Evolutionary conservation across 345 rosid genomes (phyloP), one percentile per base, ranked within the genome.

Genomic region (Isatis tinctoria): DNA sequence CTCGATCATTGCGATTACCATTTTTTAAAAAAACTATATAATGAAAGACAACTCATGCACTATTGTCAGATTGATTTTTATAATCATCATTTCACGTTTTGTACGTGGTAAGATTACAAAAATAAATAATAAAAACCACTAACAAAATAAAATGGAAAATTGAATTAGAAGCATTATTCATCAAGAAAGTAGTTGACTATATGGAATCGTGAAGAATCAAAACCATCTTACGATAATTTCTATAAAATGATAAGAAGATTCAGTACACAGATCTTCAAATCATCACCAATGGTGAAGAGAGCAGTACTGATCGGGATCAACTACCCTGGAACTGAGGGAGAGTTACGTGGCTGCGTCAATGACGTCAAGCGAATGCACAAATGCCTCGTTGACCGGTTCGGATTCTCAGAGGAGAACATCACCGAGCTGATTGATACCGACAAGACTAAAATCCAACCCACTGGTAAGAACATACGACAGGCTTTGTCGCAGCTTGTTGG

Each of bases 281-380:
- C 60, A 54, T 54, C 60, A 54, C 12, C 70, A 22, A 84, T 86
- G 93, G 78, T 79, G 60, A 89, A 84, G 82, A 87, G 77, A 52
- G 96, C 97, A 0, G 74, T 87, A 26, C 27, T 89, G 87, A 91
- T 89, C 14, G 97, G 97, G n/a, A 72, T 82, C 82, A 89, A 89
- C 68, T 91, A 91, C 54, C 84, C 86, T 10, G 90, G 86, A n/a
- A 89, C 95, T 11, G 85, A 89, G 62, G 93, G 91, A 10, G 96
- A 86, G 70, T 80, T 91, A 5, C 83, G 79, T 18, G 97, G 97
- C 0, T 91, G 97, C 83, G 72, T 91, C 61, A 91, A 91, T 83
- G 97, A 91, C 59, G 97, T 89, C 24, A 76, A 4, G 64, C 71
- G 87, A 48, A 87, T 83, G 88, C 32, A 84, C 75, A 70, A 35